A percentile compares a stretch with the other conserved stretches of the same genome.
Evolutionary conservation across 2,329 filamentous ascomycete genomes (phyloP).

Genomic region (Hypoxylon sp.): DNA sequence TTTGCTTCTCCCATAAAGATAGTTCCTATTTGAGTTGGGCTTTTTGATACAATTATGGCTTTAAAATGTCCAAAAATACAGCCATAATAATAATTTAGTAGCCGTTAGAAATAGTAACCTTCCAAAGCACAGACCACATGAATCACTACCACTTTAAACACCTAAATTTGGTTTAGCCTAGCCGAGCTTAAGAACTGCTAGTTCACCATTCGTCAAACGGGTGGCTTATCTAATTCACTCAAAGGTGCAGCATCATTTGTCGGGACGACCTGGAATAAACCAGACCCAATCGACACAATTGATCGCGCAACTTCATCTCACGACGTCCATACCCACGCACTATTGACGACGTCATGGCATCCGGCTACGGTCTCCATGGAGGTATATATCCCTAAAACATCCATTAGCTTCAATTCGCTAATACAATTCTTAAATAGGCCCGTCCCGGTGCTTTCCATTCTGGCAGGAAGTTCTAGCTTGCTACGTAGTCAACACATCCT

Average conservation of each 20-base stretch:
- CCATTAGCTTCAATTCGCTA: conserved; percentile 26
- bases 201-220: conserved; percentile 9
- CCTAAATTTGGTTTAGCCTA: conserved; percentile 1
- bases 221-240: conserved; percentile 22
- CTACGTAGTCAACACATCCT: conserved; percentile 91
- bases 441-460: conserved; percentile 93
- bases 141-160: too few species aligned
- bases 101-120: too few species aligned
- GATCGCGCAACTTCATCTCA: conserved; percentile 23
- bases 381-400: conserved; percentile 61
- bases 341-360: conserved; percentile 70
- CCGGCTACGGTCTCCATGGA: conserved; percentile 82
- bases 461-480: conserved; percentile 99
- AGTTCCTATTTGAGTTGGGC: too few species aligned
- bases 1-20: too few species aligned
- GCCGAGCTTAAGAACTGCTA: conserved; percentile 13
- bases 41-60: too few species aligned
- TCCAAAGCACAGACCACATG: conserved; percentile 5
- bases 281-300: conserved; percentile 27
- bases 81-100: too few species aligned
- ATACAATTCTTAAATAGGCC: conserved; percentile 54
- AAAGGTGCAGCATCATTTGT: conserved; percentile 25
- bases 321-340: conserved; percentile 18
- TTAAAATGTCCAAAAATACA: too few species aligned
- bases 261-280: conserved; percentile 12